phyloP scores from a whole-genome alignment of 805 yeast species.

The Naumovozyma castellii region DNA sequence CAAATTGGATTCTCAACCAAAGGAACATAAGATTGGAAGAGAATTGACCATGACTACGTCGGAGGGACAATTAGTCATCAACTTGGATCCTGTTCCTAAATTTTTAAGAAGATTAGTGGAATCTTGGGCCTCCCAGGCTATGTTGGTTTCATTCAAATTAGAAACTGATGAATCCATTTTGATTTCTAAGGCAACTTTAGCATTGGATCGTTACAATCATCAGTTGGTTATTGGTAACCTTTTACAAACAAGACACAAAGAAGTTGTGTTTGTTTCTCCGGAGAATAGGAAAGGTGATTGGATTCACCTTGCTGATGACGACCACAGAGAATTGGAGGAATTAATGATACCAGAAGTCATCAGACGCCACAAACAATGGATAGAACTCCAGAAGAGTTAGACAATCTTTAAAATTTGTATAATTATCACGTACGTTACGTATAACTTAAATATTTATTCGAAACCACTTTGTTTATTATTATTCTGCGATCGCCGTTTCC shows the following conservation, averaged over 20 bases:
- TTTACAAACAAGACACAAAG: conserved; percentile 76
- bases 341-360: conserved; percentile 72
- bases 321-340: conserved; percentile 50
- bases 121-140: conserved; percentile 89
- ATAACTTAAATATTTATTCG: too few relatives aligned
- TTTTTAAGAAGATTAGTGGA: conserved; percentile 81
- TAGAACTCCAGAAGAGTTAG: conserved; percentile 31
- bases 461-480: too few relatives aligned
- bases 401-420: too few relatives aligned
- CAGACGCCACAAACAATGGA: conserved; percentile 55
- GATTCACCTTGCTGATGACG: conserved; percentile 44
- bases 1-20: conserved; percentile 19
- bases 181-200: conserved; percentile 65
- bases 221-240: conserved; percentile 92
- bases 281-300: conserved; percentile 33
- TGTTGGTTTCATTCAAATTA: conserved; percentile 88
- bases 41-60: conserved; percentile 17
- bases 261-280: conserved; percentile 68
- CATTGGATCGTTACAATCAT: conserved; percentile 78
- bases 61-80: conserved; percentile 67
- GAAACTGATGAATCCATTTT: conserved; percentile 76
- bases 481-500: too few relatives aligned
- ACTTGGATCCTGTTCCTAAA: conserved; percentile 93
- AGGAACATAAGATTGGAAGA: background rate
- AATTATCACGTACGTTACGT: too few relatives aligned